Evolutionary conservation across 331 rosid genomes (phyloP), one percentile per base, ranked within the genome.

Genomic region (Malus hybrid): DNA sequence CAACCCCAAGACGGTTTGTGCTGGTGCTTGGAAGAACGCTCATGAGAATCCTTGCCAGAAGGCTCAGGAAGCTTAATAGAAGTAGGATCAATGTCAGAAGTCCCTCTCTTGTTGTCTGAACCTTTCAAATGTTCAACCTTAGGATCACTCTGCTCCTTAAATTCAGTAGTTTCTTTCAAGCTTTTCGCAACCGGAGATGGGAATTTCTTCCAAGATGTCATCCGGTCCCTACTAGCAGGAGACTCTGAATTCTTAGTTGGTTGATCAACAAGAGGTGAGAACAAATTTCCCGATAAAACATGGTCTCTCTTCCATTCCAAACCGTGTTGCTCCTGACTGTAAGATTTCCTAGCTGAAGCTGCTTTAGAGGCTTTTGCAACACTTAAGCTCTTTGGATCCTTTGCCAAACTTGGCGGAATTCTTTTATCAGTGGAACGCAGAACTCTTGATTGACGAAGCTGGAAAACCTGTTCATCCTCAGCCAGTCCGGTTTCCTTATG

Each of bases 1-100:
- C 99, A 92, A 33, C 97, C 99, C 97, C 99, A 92, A 68, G 99
- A 94, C 69, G 76, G 76, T 77, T 85, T 92, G 73, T 90, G 97
- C 26, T 88, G 97, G 82, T 94, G 97, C 88, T 90, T 94, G 65
- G 93, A 81, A 82, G 89, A 77, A 83, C 84, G 91, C 58, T 91
- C 96, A n/a, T 80, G 87, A 69, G 90, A 84, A 83, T 87, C 97
- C 86, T 92, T 91, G 68, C 78, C 68, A 63, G 81, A 60, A 78
- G 80, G 86, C 77, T 94, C 97, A 29, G 91, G 50, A 53, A 86
- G 89, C 90, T 90, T 94, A 53, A 80, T 83, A 73, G 79, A 71
- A 83, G 86, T 39, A 63, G 77, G 79, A 80, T 86, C 96, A 19
- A 68, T 63, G 55, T 89, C 97, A 77, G 88, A 79, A 82, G 73